These are phyloP conservation scores for Elongisporangium undulatum DNA, from an alignment of 352 stramenopile species.

Conservation along the genomic window DNA sequence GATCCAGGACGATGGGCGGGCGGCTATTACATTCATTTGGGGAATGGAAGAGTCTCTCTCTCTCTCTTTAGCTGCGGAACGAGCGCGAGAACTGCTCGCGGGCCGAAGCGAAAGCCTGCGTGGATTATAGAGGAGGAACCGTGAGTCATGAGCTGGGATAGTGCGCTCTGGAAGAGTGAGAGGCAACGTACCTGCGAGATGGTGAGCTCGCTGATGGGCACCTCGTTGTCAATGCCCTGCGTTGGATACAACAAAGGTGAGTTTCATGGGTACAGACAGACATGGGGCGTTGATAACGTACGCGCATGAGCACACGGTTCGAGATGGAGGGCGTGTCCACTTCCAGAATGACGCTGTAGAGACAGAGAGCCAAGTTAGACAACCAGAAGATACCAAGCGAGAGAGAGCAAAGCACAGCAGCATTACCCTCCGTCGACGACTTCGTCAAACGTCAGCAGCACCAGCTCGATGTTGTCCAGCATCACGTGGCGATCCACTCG, in stretches of 20 bases:
- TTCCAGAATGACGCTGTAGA: constrained; percentile 80
- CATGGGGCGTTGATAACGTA: constrained; percentile 21
- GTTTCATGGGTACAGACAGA: neutral
- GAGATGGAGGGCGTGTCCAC: constrained; percentile 85
- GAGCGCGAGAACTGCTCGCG: constrained; percentile 87
- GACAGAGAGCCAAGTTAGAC: neutral
- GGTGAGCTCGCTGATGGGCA: constrained; percentile 81
- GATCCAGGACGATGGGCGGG: neutral
- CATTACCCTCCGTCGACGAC: constrained; percentile 83
- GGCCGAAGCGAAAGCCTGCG: constrained; percentile 73
- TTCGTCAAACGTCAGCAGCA: constrained; percentile 88
- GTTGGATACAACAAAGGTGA: constrained; percentile 6
- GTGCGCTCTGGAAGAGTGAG: neutral
- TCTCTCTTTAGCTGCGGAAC: constrained; percentile 77
- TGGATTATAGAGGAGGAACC: neutral
- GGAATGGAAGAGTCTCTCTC: neutral
- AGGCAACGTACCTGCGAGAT: constrained; percentile 62
- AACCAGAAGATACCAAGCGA: neutral
- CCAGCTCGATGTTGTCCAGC: constrained; percentile 89
- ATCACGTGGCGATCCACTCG: constrained; percentile 86
- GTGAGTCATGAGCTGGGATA: neutral
- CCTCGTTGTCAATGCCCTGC: constrained; percentile 86
- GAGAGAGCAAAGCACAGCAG: neutral
- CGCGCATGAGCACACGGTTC: constrained; percentile 90
- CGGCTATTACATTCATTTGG: neutral